Conservation (phyloP, 768 basidiomycete genomes). For the Amanita muscaria region DNA sequence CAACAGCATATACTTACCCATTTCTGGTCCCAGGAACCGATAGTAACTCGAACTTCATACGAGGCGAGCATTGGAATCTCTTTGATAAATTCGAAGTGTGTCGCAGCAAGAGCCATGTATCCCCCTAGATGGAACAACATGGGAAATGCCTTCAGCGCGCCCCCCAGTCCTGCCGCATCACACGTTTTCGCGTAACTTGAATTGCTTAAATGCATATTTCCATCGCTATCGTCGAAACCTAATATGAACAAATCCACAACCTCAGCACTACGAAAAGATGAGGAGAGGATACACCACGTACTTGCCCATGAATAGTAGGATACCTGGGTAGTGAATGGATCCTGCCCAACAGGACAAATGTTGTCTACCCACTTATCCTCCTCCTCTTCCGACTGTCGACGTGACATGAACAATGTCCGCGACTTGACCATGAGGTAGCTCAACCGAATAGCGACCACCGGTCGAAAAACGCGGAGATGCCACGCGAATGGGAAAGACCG, state of each 20-base stretch:
- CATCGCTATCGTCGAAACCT: slow-evolving; percentile 68
- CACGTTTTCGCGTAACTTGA: slow-evolving; percentile 68
- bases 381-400: slow-evolving; percentile 20
- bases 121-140: slow-evolving; percentile 51
- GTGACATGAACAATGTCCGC: slow-evolving; percentile 30
- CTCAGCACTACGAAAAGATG: not conserved
- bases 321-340: slow-evolving; percentile 42
- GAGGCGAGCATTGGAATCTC: slow-evolving; percentile 57
- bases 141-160: slow-evolving; percentile 43
- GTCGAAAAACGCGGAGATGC: slow-evolving; percentile 54
- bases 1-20: too few species aligned
- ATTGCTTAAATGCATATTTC: slow-evolving; percentile 70
- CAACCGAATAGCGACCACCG: slow-evolving; percentile 29
- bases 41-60: slow-evolving; percentile 51
- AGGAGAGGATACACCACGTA: slow-evolving; percentile 32
- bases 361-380: slow-evolving; percentile 38
- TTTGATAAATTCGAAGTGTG: slow-evolving; percentile 58
- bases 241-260: too few species aligned
- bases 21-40: slow-evolving; percentile 69
- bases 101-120: slow-evolving; percentile 57
- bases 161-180: slow-evolving; percentile 40
- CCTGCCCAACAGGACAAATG: slow-evolving; percentile 42
- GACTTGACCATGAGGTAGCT: slow-evolving; percentile 24
- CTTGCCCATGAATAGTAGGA: slow-evolving; percentile 46
- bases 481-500: slow-evolving; percentile 58